Evolutionary conservation across 2,329 filamentous ascomycete genomes (phyloP), one percentile per base, ranked within the genome.

Genomic region (Monilinia vaccinii-corymbosi): DNA sequence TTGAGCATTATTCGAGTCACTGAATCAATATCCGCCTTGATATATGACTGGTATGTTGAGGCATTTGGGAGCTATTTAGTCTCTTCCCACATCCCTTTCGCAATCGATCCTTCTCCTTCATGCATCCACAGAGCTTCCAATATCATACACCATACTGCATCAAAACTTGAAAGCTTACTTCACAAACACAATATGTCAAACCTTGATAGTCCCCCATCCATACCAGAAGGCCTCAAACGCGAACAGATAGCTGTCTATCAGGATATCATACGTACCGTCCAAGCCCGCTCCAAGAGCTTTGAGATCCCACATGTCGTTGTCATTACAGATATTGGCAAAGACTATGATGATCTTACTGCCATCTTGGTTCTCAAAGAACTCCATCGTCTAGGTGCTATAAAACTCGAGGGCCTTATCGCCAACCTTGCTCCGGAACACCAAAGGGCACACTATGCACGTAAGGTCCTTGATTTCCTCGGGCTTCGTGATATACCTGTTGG

Each of bases 291-390:
- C 4, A 21, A 48, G 4, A 34, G 21, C 44, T 16, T 45, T 7
- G 51, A 53, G 9, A 38, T 34, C 11, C 67, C 69, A 14, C 63
- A 61, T 3, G 58, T 71, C 8, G 51, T 67, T 13, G 65, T 66
- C 13, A 67, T 70, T 31, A 69, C 68, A 6, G 69, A 71, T 61
- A 60, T 70, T 10, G 67, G 63, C 2, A 71, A 70, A 49, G 69
- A 71, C 46, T 67, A 66, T 50, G 69, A 71, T 38, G 69, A 71
- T 56, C 47, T 71, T 14, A 60, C 66, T 14, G 68, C 69, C 18
- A 63, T 69, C 65, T 56, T 70, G 3, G 32, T 69, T 44, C 57
- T 71, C 11, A 67, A 66, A 42, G 69, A 71, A 49, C 62, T 70
- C 0, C 61, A 69, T 55, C 63, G 68, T 11, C 58, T 70, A 21